These are phyloP conservation scores for Cantharellus cinnabarinus DNA, from an alignment of 768 basidiomycete genomes.

Conservation along the genomic window DNA sequence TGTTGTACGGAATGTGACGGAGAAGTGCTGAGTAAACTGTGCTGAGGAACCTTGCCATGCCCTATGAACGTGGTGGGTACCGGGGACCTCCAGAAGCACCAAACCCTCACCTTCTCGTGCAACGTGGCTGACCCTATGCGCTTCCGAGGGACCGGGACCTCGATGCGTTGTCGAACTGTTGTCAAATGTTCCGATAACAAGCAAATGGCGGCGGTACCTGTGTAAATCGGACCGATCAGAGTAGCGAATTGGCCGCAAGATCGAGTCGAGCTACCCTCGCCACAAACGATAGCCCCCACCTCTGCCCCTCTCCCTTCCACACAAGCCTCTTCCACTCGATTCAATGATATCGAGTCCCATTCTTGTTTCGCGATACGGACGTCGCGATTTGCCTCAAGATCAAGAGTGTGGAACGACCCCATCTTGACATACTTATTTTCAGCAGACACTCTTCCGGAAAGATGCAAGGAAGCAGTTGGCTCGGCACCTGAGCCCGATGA, in stretches of 20 bases:
- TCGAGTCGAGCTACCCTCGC: slow-evolving; percentile 39
- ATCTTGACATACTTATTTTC: slow-evolving; percentile 83
- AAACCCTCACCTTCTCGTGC: slow-evolving; percentile 51
- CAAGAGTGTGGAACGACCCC: slow-evolving; percentile 87
- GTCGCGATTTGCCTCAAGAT: slow-evolving; percentile 78
- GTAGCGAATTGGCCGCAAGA: background rate
- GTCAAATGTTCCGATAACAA: slow-evolving; percentile 95
- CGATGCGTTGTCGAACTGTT: slow-evolving; percentile 72
- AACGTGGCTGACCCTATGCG: slow-evolving; percentile 61
- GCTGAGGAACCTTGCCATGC: slow-evolving; percentile 62
- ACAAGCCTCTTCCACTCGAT: slow-evolving; percentile 71
- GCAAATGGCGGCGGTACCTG: slow-evolving; percentile 79
- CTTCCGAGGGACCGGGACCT: slow-evolving; percentile 78
- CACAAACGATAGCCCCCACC: slow-evolving; percentile 86
- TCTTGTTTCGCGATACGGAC: slow-evolving; percentile 74
- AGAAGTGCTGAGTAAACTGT: slow-evolving; percentile 70
- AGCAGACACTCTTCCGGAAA: slow-evolving; percentile 64
- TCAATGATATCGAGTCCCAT: slow-evolving; percentile 81
- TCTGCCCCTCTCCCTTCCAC: slow-evolving; percentile 91
- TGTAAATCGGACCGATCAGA: background rate
- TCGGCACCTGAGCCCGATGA: slow-evolving; percentile 11
- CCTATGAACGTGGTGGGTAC: slow-evolving; percentile 17
- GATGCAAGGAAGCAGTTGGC: slow-evolving; percentile 39
- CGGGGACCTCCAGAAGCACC: background rate
- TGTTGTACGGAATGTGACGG: slow-evolving; percentile 74